phyloP scores from a whole-genome alignment of 306 rosid species.

The Malus sylvestris region DNA sequence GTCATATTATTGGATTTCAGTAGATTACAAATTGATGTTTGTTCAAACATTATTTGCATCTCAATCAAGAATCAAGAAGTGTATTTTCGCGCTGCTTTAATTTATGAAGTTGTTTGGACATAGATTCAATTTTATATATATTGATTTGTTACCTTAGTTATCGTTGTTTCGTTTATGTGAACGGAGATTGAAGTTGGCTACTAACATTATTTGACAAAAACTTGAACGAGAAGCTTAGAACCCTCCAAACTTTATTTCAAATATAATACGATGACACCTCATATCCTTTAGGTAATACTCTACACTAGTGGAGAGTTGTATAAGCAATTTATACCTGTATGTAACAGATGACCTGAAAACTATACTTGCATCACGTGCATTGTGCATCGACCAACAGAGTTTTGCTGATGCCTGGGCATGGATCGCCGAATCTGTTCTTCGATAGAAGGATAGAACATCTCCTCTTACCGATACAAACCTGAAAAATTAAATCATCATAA shows the following conservation, averaged over 20 bases:
- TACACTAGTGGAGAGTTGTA: too few relatives aligned
- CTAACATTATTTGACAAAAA: background rate
- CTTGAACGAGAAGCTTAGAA: background rate
- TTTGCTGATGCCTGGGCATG: slow-evolving; percentile 31
- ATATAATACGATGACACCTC: background rate
- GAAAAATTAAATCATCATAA: slow-evolving; percentile 1
- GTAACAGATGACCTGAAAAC: background rate
- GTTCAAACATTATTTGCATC: background rate
- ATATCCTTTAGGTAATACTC: too few relatives aligned
- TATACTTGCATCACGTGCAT: slow-evolving; percentile 21
- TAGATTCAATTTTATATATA: background rate
- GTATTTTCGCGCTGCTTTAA: background rate
- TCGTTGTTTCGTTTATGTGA: background rate
- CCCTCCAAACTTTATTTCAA: background rate
- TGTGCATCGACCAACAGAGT: slow-evolving; percentile 39
- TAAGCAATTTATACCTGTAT: background rate
- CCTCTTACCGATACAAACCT: slow-evolving; percentile 42
- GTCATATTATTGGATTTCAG: background rate
- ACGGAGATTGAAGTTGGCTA: background rate
- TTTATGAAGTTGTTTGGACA: background rate
- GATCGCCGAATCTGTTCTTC: slow-evolving; percentile 29
- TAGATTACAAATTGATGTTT: background rate
- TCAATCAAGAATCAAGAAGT: background rate
- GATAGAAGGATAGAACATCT: slow-evolving; percentile 31
- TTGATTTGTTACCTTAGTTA: background rate